A percentile compares a stretch with the other conserved stretches of the same genome.
These are phyloP conservation scores for Aspergillus heteromorphus DNA, from an alignment of 495 filamentous ascomycete species.

Conservation along the genomic window DNA sequence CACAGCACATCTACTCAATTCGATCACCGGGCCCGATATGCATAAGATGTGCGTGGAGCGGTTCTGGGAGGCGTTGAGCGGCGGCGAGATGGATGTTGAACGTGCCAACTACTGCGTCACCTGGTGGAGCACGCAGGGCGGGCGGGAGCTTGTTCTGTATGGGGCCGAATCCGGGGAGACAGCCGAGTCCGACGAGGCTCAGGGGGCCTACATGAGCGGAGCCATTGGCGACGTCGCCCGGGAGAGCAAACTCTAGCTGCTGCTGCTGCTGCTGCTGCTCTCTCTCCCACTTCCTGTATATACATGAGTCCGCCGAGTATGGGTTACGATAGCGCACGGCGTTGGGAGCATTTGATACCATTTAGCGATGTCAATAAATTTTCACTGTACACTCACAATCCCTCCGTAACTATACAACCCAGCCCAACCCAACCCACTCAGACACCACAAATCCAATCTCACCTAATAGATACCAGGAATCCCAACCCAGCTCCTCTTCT, in stretches of 20 bases:
- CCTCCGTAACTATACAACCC: not conserved
- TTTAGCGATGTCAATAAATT: not conserved
- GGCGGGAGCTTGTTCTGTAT: constrained; percentile 59
- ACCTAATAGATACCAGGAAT: constrained; percentile 62
- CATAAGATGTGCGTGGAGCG: constrained; percentile 61
- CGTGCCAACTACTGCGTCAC: constrained; percentile 71
- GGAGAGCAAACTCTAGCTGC: constrained; percentile 33
- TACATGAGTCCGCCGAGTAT: constrained; percentile 2
- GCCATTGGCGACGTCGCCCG: constrained; percentile 41
- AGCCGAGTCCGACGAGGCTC: constrained; percentile 16
- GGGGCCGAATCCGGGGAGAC: constrained; percentile 33
- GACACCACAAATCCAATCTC: not conserved
- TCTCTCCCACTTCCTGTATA: constrained; percentile 13
- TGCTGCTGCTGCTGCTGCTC: no score
- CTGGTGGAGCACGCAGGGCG: constrained; percentile 79
- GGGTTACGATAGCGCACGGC: constrained; percentile 1
- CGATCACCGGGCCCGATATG: constrained; percentile 55
- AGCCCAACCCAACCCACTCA: not conserved
- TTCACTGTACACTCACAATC: not conserved
- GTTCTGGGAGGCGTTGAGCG: constrained; percentile 79
- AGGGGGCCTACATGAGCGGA: constrained; percentile 55
- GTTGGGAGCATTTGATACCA: constrained; percentile 15
- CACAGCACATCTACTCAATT: constrained; percentile 61
- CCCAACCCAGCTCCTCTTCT: constrained; percentile 57
- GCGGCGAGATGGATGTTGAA: constrained; percentile 90